These are phyloP conservation scores for Didymella pomorum DNA, from an alignment of 2,329 filamentous ascomycete genomes.

Conservation along the genomic window DNA sequence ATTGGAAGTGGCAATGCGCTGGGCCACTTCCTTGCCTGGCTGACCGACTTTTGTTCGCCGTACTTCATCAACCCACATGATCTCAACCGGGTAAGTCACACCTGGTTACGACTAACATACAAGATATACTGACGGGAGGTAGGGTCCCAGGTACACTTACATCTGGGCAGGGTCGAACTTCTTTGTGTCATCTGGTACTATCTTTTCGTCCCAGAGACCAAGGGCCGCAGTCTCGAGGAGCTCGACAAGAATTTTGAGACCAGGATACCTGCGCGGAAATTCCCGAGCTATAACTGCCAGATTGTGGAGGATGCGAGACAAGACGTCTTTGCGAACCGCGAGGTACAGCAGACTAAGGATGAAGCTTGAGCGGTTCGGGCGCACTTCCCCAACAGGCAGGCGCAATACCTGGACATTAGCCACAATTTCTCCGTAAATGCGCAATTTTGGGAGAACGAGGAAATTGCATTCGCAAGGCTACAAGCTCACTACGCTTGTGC, in stretches of 20 bases:
- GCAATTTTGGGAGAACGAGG: not conserved
- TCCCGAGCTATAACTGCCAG: slow-evolving; percentile 32
- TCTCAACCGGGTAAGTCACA: slow-evolving; percentile 47
- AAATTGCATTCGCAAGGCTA: slow-evolving; percentile 8
- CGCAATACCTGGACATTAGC: not conserved
- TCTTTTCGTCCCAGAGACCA: slow-evolving; percentile 65
- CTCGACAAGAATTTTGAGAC: slow-evolving; percentile 42
- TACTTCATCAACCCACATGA: slow-evolving; percentile 53
- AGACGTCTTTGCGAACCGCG: slow-evolving; percentile 19
- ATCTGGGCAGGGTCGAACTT: slow-evolving; percentile 47
- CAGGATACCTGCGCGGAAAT: slow-evolving; percentile 31
- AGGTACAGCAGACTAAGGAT: not conserved
- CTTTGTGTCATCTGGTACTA: slow-evolving; percentile 64
- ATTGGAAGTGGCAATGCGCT: slow-evolving; percentile 46
- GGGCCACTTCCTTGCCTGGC: slow-evolving; percentile 49
- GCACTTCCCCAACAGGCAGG: not conserved
- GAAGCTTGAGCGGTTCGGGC: not conserved
- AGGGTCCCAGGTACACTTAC: slow-evolving; percentile 36
- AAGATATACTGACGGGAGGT: not conserved
- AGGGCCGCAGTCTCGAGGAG: slow-evolving; percentile 37
- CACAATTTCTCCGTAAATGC: not conserved
- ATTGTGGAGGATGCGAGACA: slow-evolving; percentile 34
- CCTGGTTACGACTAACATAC: no score
- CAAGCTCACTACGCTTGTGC: slow-evolving; percentile 22
- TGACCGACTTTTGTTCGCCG: slow-evolving; percentile 49